phyloP scores from a whole-genome alignment of 2,329 filamentous ascomycete genomes.

The Apiospora aurea region DNA sequence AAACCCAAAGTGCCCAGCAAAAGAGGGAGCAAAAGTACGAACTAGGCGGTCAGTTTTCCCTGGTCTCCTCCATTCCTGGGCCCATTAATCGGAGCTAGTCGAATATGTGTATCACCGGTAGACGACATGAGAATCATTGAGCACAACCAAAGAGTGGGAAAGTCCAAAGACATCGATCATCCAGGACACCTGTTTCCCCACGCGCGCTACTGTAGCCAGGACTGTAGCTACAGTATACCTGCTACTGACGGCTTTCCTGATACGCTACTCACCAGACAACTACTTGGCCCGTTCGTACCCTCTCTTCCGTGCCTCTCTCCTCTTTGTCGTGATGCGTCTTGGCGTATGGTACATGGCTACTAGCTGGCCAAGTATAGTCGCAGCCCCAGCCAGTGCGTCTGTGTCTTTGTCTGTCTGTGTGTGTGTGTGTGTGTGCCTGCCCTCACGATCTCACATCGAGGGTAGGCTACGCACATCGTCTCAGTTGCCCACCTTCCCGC shows the following conservation, averaged over 20 bases:
- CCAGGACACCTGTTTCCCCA: slow-evolving; percentile 8
- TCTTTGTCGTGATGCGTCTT: neutral
- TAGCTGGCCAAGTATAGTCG: neutral
- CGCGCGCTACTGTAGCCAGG: neutral
- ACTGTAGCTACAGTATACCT: neutral
- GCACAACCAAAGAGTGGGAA: slow-evolving; percentile 5
- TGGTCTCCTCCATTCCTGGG: slow-evolving; percentile 8
- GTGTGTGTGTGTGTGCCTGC: neutral
- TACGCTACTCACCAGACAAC: too few species aligned
- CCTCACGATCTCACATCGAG: slow-evolving; percentile 13
- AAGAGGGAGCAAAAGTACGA: neutral
- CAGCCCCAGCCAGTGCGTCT: neutral
- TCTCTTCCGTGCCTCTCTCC: neutral
- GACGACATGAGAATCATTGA: neutral
- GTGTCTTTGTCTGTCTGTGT: neutral
- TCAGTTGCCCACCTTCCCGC: neutral
- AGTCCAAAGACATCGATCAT: slow-evolving; percentile 13
- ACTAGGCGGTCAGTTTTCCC: slow-evolving; percentile 6
- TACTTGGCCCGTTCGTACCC: neutral
- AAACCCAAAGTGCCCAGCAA: slow-evolving; percentile 15
- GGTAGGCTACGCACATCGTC: neutral
- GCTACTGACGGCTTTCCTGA: neutral
- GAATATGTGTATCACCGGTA: slow-evolving; percentile 15
- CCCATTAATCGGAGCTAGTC: slow-evolving; percentile 16
- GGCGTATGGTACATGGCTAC: neutral